Evolutionary conservation across 495 filamentous ascomycete genomes (phyloP), one percentile per base, ranked within the genome.

Genomic region (Apodospora peruviana): DNA sequence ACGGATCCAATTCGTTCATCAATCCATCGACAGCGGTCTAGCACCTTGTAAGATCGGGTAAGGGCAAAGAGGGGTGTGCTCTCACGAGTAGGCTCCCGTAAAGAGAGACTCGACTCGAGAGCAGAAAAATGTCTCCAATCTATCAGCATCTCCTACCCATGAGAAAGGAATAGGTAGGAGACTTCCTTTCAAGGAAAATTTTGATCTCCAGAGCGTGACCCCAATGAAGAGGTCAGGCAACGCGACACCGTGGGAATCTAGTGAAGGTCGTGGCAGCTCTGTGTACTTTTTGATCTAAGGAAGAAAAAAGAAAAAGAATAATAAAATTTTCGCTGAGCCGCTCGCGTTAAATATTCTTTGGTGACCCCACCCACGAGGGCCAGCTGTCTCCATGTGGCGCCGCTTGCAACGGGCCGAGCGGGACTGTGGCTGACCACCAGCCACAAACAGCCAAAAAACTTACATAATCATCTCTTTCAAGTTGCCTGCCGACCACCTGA

Each of bases 221-320:
- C 55, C 54, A 46, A 21, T 40, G 34, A n/a, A n/a, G 52, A 66
- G 65, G 66, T 72, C 67, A 70, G 70, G 72, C 72, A 75, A 39
- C 36, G 12, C 22, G 17, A 16, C 43, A 40, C n/a, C n/a, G 24
- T 19, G 23, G 39, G 11, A n/a, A 40, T 27, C 18, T 24, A 49
- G 39, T 44, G 37, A 40, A 4, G 43, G 43, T 45, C 43, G 43
- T 45, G 43, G 43, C 72, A 65, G 55, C 70, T 72, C 66, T 68
- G 70, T 71, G 54, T 57, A 71, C 72, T 75, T 75, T 75, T 75
- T 75, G 72, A 75, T 75, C 70, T 75, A 58, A 62, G 44, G 65
- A 70, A 69, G 49, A 56, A 65, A 67, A 65, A 52, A 56, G 48
- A 58, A 52, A 56, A 48, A 41, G 19, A 34, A 17, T 24, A 43